These are phyloP conservation scores for Paramecium sonneborni DNA, from an alignment of 73 alveolate species.

Conservation along the genomic window DNA sequence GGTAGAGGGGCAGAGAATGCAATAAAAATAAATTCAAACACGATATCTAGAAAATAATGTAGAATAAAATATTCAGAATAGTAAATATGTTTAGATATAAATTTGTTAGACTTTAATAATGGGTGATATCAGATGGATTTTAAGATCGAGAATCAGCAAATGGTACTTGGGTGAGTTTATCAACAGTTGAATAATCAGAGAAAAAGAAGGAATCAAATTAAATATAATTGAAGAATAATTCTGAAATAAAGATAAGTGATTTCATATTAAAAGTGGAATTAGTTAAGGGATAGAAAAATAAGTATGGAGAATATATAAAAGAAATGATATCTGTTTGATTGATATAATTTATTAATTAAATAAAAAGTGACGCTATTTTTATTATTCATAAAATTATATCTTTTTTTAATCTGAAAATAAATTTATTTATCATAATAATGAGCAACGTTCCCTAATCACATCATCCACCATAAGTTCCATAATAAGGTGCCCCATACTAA, in stretches of 20 bases:
- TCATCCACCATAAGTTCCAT: constrained; percentile 28
- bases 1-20: not conserved
- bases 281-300: not conserved
- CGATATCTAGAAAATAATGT: not conserved
- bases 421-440: constrained; percentile 15
- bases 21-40: not conserved
- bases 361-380: constrained; percentile 36
- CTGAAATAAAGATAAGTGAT: constrained; percentile 21
- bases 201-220: not conserved
- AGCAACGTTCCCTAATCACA: constrained; percentile 46
- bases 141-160: not conserved
- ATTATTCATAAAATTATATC: not conserved
- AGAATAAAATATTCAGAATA: not conserved
- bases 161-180: not conserved
- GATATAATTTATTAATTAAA: not conserved
- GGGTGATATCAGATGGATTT: not conserved
- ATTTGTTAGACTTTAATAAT: not conserved
- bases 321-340: not conserved
- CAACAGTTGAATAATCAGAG: not conserved
- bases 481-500: not conserved
- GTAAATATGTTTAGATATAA: not conserved
- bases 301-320: not conserved
- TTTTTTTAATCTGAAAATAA: constrained; percentile 1
- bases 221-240: not conserved
- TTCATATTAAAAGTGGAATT: not conserved